Base-by-base conservation (phyloP, 495 filamentous ascomycete species). In the Aspergillus mulundensis region DNA sequence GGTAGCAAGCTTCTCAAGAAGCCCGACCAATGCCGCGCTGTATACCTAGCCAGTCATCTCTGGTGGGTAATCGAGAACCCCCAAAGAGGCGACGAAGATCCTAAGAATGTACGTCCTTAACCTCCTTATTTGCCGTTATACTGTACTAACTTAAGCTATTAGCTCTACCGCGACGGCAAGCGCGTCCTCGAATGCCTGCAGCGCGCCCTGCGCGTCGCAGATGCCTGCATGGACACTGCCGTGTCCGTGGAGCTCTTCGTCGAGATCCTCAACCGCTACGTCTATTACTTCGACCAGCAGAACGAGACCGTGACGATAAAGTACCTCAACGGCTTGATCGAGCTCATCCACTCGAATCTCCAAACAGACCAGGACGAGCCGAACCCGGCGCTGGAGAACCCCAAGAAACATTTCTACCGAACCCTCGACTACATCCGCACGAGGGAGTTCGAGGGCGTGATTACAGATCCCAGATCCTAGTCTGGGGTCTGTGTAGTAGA, bases 211-310 rank as follows among this genome's bases (percentile, higher is more conserved):
- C 88, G 94, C 47, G 94, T 98, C 7, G 94, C 94, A 2, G 94
- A 98, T 71, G 94, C 94, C 6, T 98, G 94, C 74, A 98, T 98
- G 94, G 94, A 98, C 70, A 92, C 91, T n/a, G 91, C 91, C 8
- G 95, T 97, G 2, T 96, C 90, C 3, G 91, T 97, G 21, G 94
- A 98, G 73, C 78, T 98, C 39, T 98, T 98, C 65, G 94, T 98
- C 46, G 94, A 98, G 73, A 97, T 98, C 57, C 76, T 98, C 56
- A 96, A 97, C 66, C 84, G 94, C 67, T 98, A 97, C 72, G 94
- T 97, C 49, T 98, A 98, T 70, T 97, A 97, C 72, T 98, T 96
- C 73, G 94, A 98, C 71, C 91, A 97, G 64, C 91, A 95, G 73
- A 98, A 98, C 71, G 94, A 98, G 73, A 93, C 90, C 43, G 93